A percentile compares a stretch with the other conserved stretches of the same genome.
Evolutionary conservation across 1,284 basidiomycete species (phyloP).

Genomic region (Polyporus tsugae): DNA sequence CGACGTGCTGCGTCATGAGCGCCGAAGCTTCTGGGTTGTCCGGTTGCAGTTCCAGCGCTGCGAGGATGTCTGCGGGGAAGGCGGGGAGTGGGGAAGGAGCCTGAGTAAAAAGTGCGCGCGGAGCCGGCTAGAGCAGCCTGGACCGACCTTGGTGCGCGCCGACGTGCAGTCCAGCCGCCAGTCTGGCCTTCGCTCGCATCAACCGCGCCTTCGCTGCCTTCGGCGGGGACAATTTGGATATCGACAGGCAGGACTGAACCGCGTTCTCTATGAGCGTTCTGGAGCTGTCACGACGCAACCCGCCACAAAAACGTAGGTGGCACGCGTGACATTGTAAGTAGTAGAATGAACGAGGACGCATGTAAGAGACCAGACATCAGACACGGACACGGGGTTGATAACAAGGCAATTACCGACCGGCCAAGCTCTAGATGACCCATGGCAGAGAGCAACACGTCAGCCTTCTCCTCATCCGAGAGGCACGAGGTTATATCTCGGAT

Average conservation of each 20-base stretch:
- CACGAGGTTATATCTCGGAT: constrained; percentile 67
- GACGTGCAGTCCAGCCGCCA: constrained; percentile 63
- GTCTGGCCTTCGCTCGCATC: constrained; percentile 67
- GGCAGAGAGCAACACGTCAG: constrained; percentile 69
- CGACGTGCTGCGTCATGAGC: constrained; percentile 55
- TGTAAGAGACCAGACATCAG: constrained; percentile 25
- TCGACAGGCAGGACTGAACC: constrained; percentile 71
- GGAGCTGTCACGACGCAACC: constrained; percentile 47
- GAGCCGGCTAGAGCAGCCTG: constrained; percentile 35
- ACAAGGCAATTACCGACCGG: constrained; percentile 35
- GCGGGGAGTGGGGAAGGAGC: constrained; percentile 22
- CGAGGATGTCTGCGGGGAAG: constrained; percentile 61
- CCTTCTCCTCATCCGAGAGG: constrained; percentile 70
- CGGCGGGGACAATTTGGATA: constrained; percentile 59
- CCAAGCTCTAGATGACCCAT: constrained; percentile 56
- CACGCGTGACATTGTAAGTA: constrained; percentile 14
- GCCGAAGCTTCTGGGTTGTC: constrained; percentile 72
- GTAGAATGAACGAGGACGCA: constrained; percentile 9
- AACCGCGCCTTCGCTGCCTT: constrained; percentile 67
- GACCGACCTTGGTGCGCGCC: constrained; percentile 70
- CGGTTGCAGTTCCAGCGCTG: constrained; percentile 68
- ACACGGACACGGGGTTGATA: constrained; percentile 21
- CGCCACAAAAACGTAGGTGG: constrained; percentile 2
- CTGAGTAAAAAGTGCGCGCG: constrained; percentile 30
- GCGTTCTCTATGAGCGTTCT: constrained; percentile 76